Evolutionary conservation across 2,329 filamentous ascomycete genomes (phyloP).

Genomic region (Colletotrichum sp.): DNA sequence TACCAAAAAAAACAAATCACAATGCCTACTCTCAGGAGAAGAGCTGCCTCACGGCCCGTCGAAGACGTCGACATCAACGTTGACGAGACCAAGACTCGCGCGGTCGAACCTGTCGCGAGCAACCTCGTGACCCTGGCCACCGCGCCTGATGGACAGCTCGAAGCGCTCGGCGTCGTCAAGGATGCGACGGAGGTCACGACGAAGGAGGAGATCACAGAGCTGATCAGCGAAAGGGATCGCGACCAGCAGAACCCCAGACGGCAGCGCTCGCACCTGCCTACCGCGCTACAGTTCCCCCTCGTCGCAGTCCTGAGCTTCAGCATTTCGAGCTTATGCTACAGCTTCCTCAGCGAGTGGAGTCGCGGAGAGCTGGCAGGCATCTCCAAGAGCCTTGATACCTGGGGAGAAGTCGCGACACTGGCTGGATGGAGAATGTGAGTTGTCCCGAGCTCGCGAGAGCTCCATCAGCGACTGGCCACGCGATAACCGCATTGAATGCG

Average conservation of each 20-base stretch:
- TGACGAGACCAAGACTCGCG: constrained; percentile 16
- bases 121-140: constrained; percentile 19
- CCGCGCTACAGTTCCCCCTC: constrained; percentile 55
- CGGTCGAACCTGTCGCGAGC: constrained; percentile 20
- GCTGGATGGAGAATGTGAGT: constrained; percentile 62
- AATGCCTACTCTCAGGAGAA: constrained; percentile 21
- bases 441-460: not conserved
- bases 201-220: not conserved
- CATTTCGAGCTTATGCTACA: constrained; percentile 69
- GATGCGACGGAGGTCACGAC: constrained; percentile 13
- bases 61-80: constrained; percentile 11
- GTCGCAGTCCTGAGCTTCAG: constrained; percentile 60
- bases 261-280: constrained; percentile 43
- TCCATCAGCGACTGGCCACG: not conserved
- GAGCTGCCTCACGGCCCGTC: not conserved
- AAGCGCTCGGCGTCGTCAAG: constrained; percentile 20
- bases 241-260: constrained; percentile 8
- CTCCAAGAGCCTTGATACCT: constrained; percentile 66
- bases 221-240: constrained; percentile 9
- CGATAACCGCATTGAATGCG: not conserved
- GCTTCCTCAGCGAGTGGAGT: constrained; percentile 63
- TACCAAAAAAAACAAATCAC: not conserved
- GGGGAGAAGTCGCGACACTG: constrained; percentile 63
- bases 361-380: constrained; percentile 70
- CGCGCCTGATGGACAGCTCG: constrained; percentile 12